These are phyloP conservation scores for Annulohypoxylon stygium DNA, from an alignment of 495 filamentous ascomycete species.

Conservation along the genomic window DNA sequence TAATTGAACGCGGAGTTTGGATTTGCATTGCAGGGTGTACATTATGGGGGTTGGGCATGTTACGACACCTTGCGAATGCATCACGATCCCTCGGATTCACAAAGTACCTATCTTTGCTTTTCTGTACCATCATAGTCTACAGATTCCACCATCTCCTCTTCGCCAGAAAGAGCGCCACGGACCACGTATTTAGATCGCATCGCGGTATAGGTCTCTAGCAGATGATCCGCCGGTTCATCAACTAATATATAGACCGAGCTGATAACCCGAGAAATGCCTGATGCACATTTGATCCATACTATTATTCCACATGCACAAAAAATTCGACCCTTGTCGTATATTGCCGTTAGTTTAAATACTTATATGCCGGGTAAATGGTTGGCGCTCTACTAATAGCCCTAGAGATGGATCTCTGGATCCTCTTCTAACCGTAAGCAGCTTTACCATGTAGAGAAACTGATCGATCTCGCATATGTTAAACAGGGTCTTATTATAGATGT, in stretches of 20 bases:
- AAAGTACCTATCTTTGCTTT: slow-evolving; percentile 18
- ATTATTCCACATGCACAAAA: neutral
- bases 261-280: neutral
- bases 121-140: slow-evolving; percentile 39
- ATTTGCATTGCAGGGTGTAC: slow-evolving; percentile 33
- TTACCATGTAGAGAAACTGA: neutral
- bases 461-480: slow-evolving; percentile 5
- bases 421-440: neutral
- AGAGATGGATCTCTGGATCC: neutral
- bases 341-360: neutral
- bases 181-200: neutral
- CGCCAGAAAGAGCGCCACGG: slow-evolving; percentile 13
- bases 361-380: slow-evolving; percentile 28
- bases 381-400: neutral
- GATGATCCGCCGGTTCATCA: neutral
- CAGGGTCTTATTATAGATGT: slow-evolving; percentile 10
- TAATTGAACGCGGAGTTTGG: slow-evolving; percentile 43
- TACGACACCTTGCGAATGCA: slow-evolving; percentile 36
- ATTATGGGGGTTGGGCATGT: slow-evolving; percentile 18
- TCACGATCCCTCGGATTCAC: slow-evolving; percentile 42
- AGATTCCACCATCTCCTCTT: slow-evolving; percentile 36
- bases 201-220: neutral
- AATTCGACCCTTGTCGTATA: neutral
- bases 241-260: neutral
- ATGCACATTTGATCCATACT: neutral